phyloP scores from a whole-genome alignment of 2,329 filamentous ascomycete genomes.

The Colletotrichum destructivum region DNA sequence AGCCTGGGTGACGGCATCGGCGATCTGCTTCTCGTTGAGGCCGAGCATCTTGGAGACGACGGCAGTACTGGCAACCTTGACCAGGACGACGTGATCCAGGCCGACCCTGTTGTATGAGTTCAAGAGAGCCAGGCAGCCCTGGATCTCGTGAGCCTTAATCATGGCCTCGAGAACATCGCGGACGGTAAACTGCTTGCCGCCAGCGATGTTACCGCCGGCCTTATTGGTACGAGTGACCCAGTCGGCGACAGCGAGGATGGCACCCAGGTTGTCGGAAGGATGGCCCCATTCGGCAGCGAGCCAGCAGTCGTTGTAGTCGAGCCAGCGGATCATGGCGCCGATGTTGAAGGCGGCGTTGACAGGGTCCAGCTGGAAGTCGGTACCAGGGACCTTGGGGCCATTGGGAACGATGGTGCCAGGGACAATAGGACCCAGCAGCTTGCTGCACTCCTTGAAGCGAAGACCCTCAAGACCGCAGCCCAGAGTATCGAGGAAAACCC shows the following conservation, averaged over 20 bases:
- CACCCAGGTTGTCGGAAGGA: constrained; percentile 97
- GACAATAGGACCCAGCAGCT: constrained; percentile 93
- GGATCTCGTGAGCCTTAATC: constrained; percentile 99
- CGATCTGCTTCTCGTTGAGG: constrained; percentile 89
- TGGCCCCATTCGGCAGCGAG: constrained; percentile 99
- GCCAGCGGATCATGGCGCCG: constrained; percentile 97
- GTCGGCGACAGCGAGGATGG: constrained; percentile 96
- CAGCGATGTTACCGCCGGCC: constrained; percentile 82
- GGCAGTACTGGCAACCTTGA: constrained; percentile 96
- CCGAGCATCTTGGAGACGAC: constrained; percentile 97
- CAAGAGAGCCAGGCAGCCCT: constrained; percentile 95
- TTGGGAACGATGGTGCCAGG: constrained; percentile 93
- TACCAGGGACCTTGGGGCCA: constrained; percentile 91
- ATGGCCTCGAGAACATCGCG: constrained; percentile 95
- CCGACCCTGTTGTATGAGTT: constrained; percentile 99
- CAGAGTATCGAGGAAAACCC: constrained; percentile 96
- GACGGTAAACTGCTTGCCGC: constrained; percentile 89
- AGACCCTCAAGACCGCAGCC: constrained; percentile 97
- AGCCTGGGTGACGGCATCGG: constrained; percentile 95
- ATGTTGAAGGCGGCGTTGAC: constrained; percentile 99
- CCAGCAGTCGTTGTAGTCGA: constrained; percentile 99
- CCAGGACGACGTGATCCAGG: constrained; percentile 95
- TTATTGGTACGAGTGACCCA: constrained; percentile 95
- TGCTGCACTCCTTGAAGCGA: constrained; percentile 95
- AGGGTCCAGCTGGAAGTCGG: constrained; percentile 93